Conservation (phyloP, 1,139 yeast species). For the Nakaseomyces kungkrabaensis region DNA sequence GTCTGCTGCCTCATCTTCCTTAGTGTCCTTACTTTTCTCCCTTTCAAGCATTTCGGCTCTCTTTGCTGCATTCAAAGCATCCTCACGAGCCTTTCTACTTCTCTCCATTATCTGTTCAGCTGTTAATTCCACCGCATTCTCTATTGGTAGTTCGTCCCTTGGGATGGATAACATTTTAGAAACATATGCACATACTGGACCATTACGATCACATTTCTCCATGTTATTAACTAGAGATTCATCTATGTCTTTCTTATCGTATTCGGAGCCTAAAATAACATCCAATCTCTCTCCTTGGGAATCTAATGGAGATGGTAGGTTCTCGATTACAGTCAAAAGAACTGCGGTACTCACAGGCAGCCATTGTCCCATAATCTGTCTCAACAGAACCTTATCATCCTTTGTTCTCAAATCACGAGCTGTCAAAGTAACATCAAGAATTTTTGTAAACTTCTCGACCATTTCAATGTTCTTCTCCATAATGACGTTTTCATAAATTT, state of each 20-base stretch:
- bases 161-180: conserved; percentile 86
- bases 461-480: conserved; percentile 60
- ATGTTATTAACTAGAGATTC: conserved; percentile 44
- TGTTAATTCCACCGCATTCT: conserved; percentile 16
- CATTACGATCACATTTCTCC: conserved; percentile 51
- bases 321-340: conserved; percentile 72
- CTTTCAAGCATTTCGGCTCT: conserved; percentile 55
- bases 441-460: conserved; percentile 61
- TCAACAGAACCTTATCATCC: conserved; percentile 56
- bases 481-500: conserved; percentile 65
- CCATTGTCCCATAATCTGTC: conserved; percentile 85
- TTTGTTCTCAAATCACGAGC: conserved; percentile 77
- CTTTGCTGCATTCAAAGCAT: conserved; percentile 41
- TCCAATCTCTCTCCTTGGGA: conserved; percentile 71
- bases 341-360: conserved; percentile 84
- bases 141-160: conserved; percentile 59
- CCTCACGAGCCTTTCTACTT: conserved; percentile 58
- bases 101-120: conserved; percentile 58
- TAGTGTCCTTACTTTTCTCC: conserved; percentile 11
- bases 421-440: conserved; percentile 56
- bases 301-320: conserved; percentile 68
- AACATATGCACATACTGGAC: conserved; percentile 70
- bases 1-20: conserved; percentile 18
- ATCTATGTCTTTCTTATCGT: conserved; percentile 44
- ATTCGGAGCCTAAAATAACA: conserved; percentile 50